Percentiles rank a stretch among this genome's conserved stretches.
Conservation (phyloP, 352 stramenopile species). For the Globisporangium uncinulatum region DNA sequence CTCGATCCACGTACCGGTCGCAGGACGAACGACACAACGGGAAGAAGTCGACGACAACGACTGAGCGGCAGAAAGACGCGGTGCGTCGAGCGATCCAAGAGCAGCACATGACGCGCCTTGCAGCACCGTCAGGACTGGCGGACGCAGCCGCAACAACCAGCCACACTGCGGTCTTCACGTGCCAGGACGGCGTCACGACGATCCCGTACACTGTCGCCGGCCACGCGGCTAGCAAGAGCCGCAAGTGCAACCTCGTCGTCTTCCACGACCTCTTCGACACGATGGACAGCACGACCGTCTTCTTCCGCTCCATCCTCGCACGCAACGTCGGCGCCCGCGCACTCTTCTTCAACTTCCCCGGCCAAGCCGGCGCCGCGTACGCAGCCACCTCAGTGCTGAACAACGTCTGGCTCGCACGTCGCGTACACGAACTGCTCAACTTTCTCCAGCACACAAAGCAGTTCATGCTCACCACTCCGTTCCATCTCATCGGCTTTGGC, state of each 20-base stretch:
- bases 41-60: not conserved
- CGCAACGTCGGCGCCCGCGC: slow-evolving; percentile 77
- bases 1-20: not conserved
- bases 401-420: slow-evolving; percentile 81
- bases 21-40: not conserved
- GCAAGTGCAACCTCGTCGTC: slow-evolving; percentile 87
- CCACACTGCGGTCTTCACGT: slow-evolving; percentile 51
- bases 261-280: slow-evolving; percentile 94
- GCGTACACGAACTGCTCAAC: slow-evolving; percentile 82
- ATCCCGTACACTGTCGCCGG: slow-evolving; percentile 83
- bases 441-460: slow-evolving; percentile 61
- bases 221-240: slow-evolving; percentile 41
- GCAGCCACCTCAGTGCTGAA: slow-evolving; percentile 42
- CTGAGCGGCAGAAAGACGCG: slow-evolving; percentile 16
- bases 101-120: slow-evolving; percentile 70
- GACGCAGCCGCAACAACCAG: slow-evolving; percentile 17
- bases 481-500: slow-evolving; percentile 87
- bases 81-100: slow-evolving; percentile 52
- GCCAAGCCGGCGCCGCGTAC: slow-evolving; percentile 81
- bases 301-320: slow-evolving; percentile 78
- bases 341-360: slow-evolving; percentile 90
- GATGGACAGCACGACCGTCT: slow-evolving; percentile 83
- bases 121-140: slow-evolving; percentile 35
- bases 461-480: slow-evolving; percentile 70
- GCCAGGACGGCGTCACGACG: slow-evolving; percentile 63